These are phyloP conservation scores for Otatea glauca DNA, from an alignment of 176 grass and related monocot genomes.

Conservation along the genomic window DNA sequence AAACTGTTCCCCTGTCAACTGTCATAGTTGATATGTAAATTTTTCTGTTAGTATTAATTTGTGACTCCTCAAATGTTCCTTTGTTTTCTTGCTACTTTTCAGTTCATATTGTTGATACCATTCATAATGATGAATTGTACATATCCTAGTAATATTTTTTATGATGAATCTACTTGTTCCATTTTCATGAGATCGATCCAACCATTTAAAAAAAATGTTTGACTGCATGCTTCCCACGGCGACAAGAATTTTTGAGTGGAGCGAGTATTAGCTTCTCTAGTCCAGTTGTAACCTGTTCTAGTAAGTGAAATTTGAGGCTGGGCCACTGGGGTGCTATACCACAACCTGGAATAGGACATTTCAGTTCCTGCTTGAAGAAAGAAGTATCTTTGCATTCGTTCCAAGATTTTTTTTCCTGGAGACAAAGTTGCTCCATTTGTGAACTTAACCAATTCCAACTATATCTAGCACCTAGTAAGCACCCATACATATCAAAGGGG, in stretches of 20 bases:
- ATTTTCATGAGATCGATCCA: not conserved
- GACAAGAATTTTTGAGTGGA: not conserved
- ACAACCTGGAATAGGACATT: not conserved
- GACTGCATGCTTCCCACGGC: not conserved
- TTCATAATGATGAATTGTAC: slow-evolving; percentile 1
- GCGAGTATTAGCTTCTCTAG: not conserved
- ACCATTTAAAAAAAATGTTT: not conserved
- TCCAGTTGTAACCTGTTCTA: not conserved
- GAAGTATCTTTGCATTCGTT: not conserved
- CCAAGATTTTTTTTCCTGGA: not conserved
- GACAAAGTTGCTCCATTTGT: not conserved
- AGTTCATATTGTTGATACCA: slow-evolving; percentile 4
- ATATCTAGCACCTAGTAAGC: not conserved
- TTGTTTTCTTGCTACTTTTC: slow-evolving; percentile 1
- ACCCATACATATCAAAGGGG: too few species aligned
- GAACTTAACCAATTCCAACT: not conserved
- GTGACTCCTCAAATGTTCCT: not conserved
- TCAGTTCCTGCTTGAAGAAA: slow-evolving; percentile 12
- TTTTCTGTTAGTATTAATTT: not conserved
- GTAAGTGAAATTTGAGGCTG: slow-evolving; percentile 1
- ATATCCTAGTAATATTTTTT: not conserved
- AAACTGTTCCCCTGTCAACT: not conserved
- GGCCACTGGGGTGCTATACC: not conserved
- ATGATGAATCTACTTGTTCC: not conserved
- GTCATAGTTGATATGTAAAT: slow-evolving; percentile 31